Evolutionary conservation across 805 yeast genomes (phyloP).

Genomic region (Starmerella gropengiesseri): DNA sequence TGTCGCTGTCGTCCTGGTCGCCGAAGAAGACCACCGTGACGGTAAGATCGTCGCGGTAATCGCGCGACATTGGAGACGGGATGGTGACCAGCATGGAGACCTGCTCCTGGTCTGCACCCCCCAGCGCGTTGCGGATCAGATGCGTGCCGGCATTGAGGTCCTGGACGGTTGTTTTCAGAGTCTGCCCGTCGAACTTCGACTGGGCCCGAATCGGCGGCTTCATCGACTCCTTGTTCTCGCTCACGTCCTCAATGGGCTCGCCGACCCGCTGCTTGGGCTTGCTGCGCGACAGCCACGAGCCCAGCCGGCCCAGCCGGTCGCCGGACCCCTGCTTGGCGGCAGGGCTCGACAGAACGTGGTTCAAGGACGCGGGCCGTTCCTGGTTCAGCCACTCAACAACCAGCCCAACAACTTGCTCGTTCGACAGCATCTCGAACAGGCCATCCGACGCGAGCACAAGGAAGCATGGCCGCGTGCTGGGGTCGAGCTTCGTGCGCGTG

Average conservation of each 20-base stretch:
- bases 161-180: slow-evolving; percentile 36
- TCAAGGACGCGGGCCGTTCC: slow-evolving; percentile 37
- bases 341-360: slow-evolving; percentile 17
- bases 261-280: slow-evolving; percentile 17
- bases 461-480: slow-evolving; percentile 59
- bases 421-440: slow-evolving; percentile 76
- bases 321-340: neutral
- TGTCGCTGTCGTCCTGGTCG: slow-evolving; percentile 25
- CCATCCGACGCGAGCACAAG: slow-evolving; percentile 93
- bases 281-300: slow-evolving; percentile 16
- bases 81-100: slow-evolving; percentile 80
- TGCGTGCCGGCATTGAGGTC: slow-evolving; percentile 90
- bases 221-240: slow-evolving; percentile 40
- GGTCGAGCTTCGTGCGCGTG: slow-evolving; percentile 64
- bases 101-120: slow-evolving; percentile 78
- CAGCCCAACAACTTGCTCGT: slow-evolving; percentile 83
- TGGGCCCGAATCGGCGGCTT: slow-evolving; percentile 62
- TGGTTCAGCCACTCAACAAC: slow-evolving; percentile 90
- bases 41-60: slow-evolving; percentile 90
- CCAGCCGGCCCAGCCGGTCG: slow-evolving; percentile 15
- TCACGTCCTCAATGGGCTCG: slow-evolving; percentile 29
- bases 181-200: slow-evolving; percentile 4
- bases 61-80: slow-evolving; percentile 82
- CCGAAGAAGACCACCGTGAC: slow-evolving; percentile 94
- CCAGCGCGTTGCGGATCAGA: slow-evolving; percentile 84